These are phyloP conservation scores for Macadamia integrifolia DNA, from an alignment of 164 flowering plant genomes.

Conservation along the genomic window DNA sequence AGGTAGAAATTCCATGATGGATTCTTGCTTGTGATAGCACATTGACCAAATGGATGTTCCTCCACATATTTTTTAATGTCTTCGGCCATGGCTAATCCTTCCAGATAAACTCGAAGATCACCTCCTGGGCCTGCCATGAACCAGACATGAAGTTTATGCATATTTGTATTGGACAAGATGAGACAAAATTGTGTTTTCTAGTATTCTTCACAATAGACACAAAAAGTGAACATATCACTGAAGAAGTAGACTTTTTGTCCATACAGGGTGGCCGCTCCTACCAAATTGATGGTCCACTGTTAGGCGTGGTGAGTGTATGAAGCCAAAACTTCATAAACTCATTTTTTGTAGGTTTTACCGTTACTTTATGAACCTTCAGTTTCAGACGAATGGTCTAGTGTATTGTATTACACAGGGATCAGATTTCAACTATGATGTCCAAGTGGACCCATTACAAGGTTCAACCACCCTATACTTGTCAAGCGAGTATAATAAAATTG, in stretches of 20 bases:
- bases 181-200: neutral
- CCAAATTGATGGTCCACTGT: neutral
- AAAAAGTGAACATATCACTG: neutral
- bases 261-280: neutral
- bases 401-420: neutral
- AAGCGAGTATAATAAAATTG: neutral
- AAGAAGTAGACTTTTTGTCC: neutral
- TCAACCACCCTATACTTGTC: neutral
- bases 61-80: constrained; percentile 52
- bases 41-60: constrained; percentile 75
- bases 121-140: constrained; percentile 62
- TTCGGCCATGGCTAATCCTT: constrained; percentile 41
- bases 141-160: neutral
- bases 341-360: neutral
- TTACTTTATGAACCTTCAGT: too few species aligned
- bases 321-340: neutral
- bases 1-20: constrained; percentile 63
- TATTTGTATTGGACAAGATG: neutral
- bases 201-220: neutral
- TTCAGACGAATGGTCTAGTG: too few species aligned
- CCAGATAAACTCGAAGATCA: constrained; percentile 66
- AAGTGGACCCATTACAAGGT: neutral
- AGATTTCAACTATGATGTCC: neutral
- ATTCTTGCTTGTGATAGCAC: constrained; percentile 40
- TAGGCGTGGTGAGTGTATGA: neutral